phyloP scores from a whole-genome alignment of 2,329 filamentous ascomycete genomes.

The Botrytis medusae region DNA sequence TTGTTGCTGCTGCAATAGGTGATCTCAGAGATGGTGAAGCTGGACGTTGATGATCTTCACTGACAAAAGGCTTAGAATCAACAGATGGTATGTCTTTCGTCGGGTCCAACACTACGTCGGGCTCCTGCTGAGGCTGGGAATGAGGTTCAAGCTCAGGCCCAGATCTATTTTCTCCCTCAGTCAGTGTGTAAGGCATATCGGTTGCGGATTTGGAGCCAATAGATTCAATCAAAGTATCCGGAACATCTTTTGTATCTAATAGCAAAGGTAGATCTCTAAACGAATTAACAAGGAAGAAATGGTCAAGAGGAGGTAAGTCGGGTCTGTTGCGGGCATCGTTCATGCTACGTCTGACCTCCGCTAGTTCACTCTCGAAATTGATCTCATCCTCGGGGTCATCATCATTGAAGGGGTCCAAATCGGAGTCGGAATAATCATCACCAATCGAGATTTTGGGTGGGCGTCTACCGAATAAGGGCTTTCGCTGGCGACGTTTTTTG shows the following conservation, averaged over 20 bases:
- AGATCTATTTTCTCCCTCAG: not conserved
- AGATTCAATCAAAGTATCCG: not conserved
- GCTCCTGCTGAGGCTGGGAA: not conserved
- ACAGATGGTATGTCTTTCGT: not conserved
- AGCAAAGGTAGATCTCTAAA: constrained; percentile 25
- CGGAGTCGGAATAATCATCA: constrained; percentile 31
- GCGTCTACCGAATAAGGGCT: constrained; percentile 29
- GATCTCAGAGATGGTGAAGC: not conserved
- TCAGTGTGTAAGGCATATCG: not conserved
- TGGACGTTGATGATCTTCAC: not conserved
- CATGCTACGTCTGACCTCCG: constrained; percentile 33
- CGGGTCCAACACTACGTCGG: not conserved
- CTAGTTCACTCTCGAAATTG: constrained; percentile 39
- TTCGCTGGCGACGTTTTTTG: constrained; percentile 22
- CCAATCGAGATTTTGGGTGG: constrained; percentile 23
- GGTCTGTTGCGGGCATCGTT: constrained; percentile 27
- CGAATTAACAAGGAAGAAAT: constrained; percentile 27
- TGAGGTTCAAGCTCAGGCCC: not conserved
- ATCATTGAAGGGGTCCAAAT: constrained; percentile 39
- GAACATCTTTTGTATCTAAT: constrained; percentile 1
- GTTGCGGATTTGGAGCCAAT: not conserved
- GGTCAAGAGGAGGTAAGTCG: constrained; percentile 26
- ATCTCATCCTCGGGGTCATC: constrained; percentile 32
- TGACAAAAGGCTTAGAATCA: not conserved
- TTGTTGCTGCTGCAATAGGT: not conserved